Base-by-base conservation (phyloP, 148 eudicot species). In the Chenopodium formosanum region DNA sequence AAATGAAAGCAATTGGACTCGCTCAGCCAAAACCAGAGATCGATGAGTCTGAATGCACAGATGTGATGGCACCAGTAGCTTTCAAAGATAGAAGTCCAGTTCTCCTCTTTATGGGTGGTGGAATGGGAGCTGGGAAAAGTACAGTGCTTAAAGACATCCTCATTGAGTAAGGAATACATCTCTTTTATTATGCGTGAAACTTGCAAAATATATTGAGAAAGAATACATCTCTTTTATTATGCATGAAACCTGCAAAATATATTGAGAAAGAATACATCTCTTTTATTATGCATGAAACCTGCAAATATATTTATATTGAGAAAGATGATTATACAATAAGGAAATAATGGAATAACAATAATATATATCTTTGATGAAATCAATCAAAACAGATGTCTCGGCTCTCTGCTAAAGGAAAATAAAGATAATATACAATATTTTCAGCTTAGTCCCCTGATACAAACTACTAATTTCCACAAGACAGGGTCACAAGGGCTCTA, bases 121-220 rank as follows among this genome's bases (percentile, higher is more conserved):
- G 99, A n/a, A 97, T 97, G 99, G 99, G 99, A 82, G 99, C 99
- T 76, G 99, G 99, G 65, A 97, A 97, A 88, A 97, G 99, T 82
- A 97, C 99, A 27, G 99, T 94, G 78, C 99, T 97, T 46, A 97
- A 97, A 78, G 99, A 97, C 86, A 94, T 97, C 80, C 88, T 97
- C 74, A 91, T 94, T 86, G 99, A 97, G 99, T 97, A 94, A 85
- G 95, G 76, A 31, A 6, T 68, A 77, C 56, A 7, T 75, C 46
- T 65, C 47, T 70, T 27, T 73, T 47, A 8, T 63, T 20, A 75
- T 75, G 70, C 79, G 22, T 74, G 66, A 70, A 63, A 23, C 82
- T 47, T 79, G 56, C 34, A 58, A 44, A 40, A 40, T 19, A 73
- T 11, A 62, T 64, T 19, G n/a, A 58, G n/a, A 71, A 47, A 63